phyloP scores from a whole-genome alignment of 2,329 filamentous ascomycete genomes.

The Tolypocladium paradoxum region DNA sequence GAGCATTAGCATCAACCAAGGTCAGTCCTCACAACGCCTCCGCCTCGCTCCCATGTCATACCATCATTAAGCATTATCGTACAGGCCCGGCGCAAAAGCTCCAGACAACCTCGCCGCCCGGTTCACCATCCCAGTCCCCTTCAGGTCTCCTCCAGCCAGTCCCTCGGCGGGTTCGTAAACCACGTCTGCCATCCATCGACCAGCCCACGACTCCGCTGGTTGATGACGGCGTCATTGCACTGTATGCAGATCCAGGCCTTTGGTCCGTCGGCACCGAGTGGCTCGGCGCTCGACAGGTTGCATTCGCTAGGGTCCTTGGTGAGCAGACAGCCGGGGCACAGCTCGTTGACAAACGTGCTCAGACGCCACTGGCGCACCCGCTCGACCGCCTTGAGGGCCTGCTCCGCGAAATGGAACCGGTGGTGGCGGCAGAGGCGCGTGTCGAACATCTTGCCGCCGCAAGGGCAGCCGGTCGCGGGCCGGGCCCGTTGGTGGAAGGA shows the following conservation, averaged over 20 bases:
- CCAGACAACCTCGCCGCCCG: neutral
- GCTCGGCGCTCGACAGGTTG: neutral
- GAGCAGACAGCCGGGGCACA: constrained; percentile 21
- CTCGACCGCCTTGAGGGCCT: constrained; percentile 10
- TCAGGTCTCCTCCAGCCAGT: neutral
- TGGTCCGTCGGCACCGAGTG: neutral
- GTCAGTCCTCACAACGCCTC: neutral
- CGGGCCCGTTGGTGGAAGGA: neutral
- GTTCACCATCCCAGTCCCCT: neutral
- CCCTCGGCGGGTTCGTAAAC: neutral
- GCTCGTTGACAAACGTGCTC: constrained; percentile 9
- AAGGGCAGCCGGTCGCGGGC: constrained; percentile 25
- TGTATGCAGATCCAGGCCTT: constrained; percentile 21
- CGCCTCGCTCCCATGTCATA: neutral
- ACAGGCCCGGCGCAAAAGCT: neutral
- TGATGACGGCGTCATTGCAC: constrained; percentile 14
- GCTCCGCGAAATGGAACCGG: constrained; percentile 16
- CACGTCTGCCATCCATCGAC: neutral
- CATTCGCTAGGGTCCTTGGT: neutral
- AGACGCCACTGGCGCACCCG: constrained; percentile 17
- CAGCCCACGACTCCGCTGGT: neutral
- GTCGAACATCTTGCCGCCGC: constrained; percentile 22
- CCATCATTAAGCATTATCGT: neutral
- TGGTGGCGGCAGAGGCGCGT: constrained; percentile 23
- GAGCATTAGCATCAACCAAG: neutral